A percentile compares a stretch with the other conserved stretches of the same genome.
These are phyloP conservation scores for Tolypocladium guangdongense DNA, from an alignment of 2,329 filamentous ascomycete genomes.

Conservation along the genomic window DNA sequence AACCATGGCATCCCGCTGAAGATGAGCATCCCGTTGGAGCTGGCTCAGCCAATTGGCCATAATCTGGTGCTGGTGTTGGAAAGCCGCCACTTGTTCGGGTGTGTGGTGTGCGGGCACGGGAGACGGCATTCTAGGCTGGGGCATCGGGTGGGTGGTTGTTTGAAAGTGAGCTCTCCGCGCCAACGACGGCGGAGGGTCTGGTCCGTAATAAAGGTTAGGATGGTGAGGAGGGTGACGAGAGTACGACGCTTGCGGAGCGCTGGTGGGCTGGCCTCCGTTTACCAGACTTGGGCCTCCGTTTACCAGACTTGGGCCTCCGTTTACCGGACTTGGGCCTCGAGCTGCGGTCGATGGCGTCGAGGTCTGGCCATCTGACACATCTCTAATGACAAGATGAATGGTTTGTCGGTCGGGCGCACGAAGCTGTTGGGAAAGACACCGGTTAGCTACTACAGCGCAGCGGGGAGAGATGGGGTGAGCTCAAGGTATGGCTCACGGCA, in stretches of 20 bases:
- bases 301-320: constrained; percentile 15
- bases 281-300: constrained; percentile 16
- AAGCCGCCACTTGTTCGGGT: constrained; percentile 17
- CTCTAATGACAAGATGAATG: constrained; percentile 42
- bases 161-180: constrained; percentile 18
- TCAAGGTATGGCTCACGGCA: constrained; percentile 26
- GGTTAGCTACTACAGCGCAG: constrained; percentile 5
- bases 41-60: constrained; percentile 35
- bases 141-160: constrained; percentile 13
- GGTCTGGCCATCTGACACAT: constrained; percentile 18
- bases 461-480: not conserved
- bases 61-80: constrained; percentile 29
- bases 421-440: constrained; percentile 20
- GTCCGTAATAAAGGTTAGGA: constrained; percentile 10
- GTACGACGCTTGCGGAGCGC: constrained; percentile 10
- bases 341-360: constrained; percentile 12
- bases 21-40: constrained; percentile 20
- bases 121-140: constrained; percentile 20
- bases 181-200: constrained; percentile 16
- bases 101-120: constrained; percentile 13
- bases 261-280: constrained; percentile 9
- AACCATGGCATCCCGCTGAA: constrained; percentile 28
- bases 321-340: constrained; percentile 16
- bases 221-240: constrained; percentile 3
- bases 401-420: constrained; percentile 35